Base-by-base conservation (phyloP, 768 basidiomycete genomes). In the Termitomyces sp. region DNA sequence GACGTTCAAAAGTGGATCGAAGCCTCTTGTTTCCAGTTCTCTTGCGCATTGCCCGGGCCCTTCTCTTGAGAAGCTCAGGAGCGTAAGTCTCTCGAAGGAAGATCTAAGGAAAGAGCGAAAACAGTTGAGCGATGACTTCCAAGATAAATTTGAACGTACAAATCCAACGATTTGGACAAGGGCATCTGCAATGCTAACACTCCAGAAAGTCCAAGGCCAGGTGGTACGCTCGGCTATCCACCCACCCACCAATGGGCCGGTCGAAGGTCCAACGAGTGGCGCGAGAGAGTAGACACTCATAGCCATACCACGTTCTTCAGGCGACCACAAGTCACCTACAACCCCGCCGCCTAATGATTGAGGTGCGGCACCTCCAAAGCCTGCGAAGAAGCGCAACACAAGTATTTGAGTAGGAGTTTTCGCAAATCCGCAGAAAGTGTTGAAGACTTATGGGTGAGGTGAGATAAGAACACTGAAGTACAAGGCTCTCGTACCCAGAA, bases 171-270 rank as follows among this genome's bases (percentile, higher is more conserved):
- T 51, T 59, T 84, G 82, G 27, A 85, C 59, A 32, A 70, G 45
- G 1, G 61, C 80, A 61, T 79, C 80, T 0, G 72, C 74, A 54
- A 84, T 80, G 49, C 72, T 79, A 14, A 80, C 79, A 7, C 78
- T 75, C 76, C 81, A 82, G 64, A 85, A 86, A 34, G 82, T 80
- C 83, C 82, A 85, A 62, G 78, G 72, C 83, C 83, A 85, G 0
- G 75, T 75, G 0, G 76, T 69, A 14, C 70, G 73, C 45, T 85
- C 68, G 0, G 79, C 78, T 19, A 86, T 76, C 80, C 78, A 79
- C 16, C 61, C 65, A 12, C 65, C 60, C 32, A 72, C 66, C 10
- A 73, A 59, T 19, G 66, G 76, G 25, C 83, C 72, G 1, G 68
- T 69, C 19, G 71, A 67, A 28, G 72, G 72, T 21, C 72, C 83